phyloP scores from a whole-genome alignment of 1,139 yeast species.

The Blastobotrys elegans region DNA sequence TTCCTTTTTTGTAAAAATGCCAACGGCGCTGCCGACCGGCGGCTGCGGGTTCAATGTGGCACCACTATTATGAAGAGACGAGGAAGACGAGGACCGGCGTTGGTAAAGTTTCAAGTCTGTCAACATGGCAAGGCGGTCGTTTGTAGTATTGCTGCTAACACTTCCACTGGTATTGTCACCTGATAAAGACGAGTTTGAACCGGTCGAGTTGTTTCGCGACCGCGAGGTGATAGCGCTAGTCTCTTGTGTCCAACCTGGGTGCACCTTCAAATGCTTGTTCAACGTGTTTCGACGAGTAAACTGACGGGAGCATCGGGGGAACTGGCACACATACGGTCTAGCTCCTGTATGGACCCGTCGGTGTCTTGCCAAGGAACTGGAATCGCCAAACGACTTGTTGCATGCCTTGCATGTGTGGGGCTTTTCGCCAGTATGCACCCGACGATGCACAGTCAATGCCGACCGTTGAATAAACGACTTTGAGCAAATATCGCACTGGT shows the following conservation, averaged over 20 bases:
- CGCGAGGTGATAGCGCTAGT: slow-evolving; percentile 6
- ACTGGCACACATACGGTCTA: slow-evolving; percentile 69
- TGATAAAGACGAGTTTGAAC: neutral
- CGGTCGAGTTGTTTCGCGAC: neutral
- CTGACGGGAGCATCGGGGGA: slow-evolving; percentile 60
- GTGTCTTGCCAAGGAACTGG: slow-evolving; percentile 39
- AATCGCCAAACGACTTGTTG: slow-evolving; percentile 37
- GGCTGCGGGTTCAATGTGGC: too few relatives aligned
- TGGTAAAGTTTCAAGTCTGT: too few relatives aligned
- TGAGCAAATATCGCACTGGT: slow-evolving; percentile 34
- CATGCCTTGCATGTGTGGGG: slow-evolving; percentile 38
- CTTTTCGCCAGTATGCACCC: slow-evolving; percentile 88
- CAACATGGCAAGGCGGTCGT: too few relatives aligned
- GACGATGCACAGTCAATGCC: slow-evolving; percentile 63
- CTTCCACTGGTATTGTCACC: too few relatives aligned
- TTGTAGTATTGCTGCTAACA: too few relatives aligned
- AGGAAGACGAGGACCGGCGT: too few relatives aligned
- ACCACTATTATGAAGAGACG: too few relatives aligned
- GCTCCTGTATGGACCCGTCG: slow-evolving; percentile 40
- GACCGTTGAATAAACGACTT: slow-evolving; percentile 67
- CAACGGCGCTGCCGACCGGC: neutral
- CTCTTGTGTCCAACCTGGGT: slow-evolving; percentile 34
- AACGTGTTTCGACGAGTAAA: slow-evolving; percentile 66
- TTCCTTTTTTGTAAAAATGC: too few relatives aligned
- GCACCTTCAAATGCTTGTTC: slow-evolving; percentile 62